Evolutionary conservation across 345 rosid genomes (phyloP).

Genomic region (Euclidium syriacum): DNA sequence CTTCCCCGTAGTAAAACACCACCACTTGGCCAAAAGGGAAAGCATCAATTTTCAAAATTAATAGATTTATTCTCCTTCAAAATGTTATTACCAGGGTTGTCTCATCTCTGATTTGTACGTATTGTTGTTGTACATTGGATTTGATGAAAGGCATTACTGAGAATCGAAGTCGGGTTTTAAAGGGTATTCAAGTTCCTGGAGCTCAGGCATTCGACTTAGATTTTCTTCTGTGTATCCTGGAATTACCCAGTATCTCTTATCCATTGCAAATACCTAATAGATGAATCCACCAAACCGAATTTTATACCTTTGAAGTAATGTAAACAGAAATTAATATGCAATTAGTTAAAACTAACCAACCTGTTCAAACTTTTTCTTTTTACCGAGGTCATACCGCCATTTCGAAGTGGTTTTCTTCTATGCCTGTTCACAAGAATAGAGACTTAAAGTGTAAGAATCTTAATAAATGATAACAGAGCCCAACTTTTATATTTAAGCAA

Average conservation of each 20-base stretch:
- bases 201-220: conserved; percentile 72
- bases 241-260: conserved; percentile 70
- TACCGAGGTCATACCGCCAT: conserved; percentile 96
- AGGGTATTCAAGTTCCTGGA: conserved; percentile 94
- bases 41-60: conserved; percentile 18
- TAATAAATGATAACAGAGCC: too few relatives aligned
- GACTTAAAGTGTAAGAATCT: too few relatives aligned
- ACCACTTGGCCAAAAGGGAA: not conserved
- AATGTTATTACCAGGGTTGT: not conserved
- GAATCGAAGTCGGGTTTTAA: conserved; percentile 80
- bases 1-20: not conserved
- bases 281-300: not conserved
- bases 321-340: not conserved
- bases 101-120: conserved; percentile 13
- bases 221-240: conserved; percentile 90
- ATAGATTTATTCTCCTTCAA: conserved; percentile 6
- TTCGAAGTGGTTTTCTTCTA: conserved; percentile 85
- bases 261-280: conserved; percentile 82
- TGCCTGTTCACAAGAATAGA: conserved; percentile 73
- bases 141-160: conserved; percentile 30
- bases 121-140: conserved; percentile 12
- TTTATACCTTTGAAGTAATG: not conserved
- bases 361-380: conserved; percentile 91
- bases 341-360: conserved; percentile 25
- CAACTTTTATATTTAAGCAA: too few relatives aligned